phyloP scores from a whole-genome alignment of 345 rosid genomes.

The Sonneratia caseolaris region DNA sequence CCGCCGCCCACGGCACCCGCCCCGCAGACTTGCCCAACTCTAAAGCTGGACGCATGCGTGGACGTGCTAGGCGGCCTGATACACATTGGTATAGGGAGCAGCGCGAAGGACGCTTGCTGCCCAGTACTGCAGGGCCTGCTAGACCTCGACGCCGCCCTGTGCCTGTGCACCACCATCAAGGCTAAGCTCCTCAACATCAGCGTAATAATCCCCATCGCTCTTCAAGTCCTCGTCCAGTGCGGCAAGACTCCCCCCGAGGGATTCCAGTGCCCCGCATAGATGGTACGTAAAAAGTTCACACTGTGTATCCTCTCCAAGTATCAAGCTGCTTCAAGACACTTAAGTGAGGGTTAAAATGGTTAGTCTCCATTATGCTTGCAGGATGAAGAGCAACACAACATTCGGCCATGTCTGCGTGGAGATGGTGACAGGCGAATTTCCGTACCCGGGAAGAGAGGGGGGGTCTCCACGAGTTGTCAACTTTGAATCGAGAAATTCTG shows the following conservation, averaged over 20 bases:
- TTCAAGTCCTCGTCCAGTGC: conserved; percentile 68
- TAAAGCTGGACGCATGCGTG: conserved; percentile 77
- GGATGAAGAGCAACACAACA: too few species aligned
- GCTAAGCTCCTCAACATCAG: conserved; percentile 68
- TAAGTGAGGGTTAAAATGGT: too few species aligned
- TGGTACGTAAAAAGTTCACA: not conserved
- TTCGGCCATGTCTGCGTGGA: too few species aligned
- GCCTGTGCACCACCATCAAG: conserved; percentile 80
- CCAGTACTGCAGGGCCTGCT: conserved; percentile 64
- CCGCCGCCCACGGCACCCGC: conserved; percentile 20
- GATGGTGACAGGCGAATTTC: too few species aligned
- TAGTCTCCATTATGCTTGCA: too few species aligned
- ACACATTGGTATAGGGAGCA: conserved; percentile 62
- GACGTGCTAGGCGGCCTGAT: conserved; percentile 77
- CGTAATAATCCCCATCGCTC: conserved; percentile 71
- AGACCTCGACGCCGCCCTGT: conserved; percentile 79
- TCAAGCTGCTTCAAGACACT: too few species aligned
- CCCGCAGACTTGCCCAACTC: conserved; percentile 56
- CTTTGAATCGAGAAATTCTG: too few species aligned
- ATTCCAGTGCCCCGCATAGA: conserved; percentile 48
- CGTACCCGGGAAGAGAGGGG: too few species aligned
- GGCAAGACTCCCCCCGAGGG: conserved; percentile 74
- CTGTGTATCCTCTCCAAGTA: too few species aligned
- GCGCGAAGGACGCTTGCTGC: conserved; percentile 71
- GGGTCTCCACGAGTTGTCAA: too few species aligned